Evolutionary conservation across 164 flowering plant genomes (phyloP).

Genomic region (Sextonia rubra): DNA sequence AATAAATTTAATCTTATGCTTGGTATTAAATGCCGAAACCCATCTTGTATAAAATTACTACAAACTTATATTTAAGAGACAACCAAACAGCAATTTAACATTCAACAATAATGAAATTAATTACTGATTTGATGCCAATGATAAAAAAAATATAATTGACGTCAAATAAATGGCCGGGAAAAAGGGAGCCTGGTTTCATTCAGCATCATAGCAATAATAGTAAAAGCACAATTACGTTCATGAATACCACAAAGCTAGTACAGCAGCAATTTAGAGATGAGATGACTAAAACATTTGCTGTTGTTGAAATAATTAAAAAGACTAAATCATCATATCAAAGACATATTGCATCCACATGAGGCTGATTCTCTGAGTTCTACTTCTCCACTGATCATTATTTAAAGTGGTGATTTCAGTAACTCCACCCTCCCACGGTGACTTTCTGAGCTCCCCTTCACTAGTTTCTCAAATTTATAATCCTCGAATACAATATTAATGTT

Average conservation of each 20-base stretch:
- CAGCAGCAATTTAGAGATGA: not conserved
- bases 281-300: not conserved
- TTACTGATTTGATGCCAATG: not conserved
- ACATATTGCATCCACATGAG: too few species aligned
- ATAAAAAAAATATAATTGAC: not conserved
- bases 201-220: too few species aligned
- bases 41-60: not conserved
- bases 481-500: too few species aligned
- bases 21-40: not conserved
- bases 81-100: not conserved
- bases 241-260: not conserved
- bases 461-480: too few species aligned
- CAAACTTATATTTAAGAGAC: not conserved
- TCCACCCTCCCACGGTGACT: too few species aligned
- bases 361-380: too few species aligned
- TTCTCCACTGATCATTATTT: too few species aligned
- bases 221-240: not conserved
- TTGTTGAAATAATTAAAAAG: not conserved
- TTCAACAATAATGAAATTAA: not conserved
- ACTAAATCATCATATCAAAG: too few species aligned
- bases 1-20: not conserved
- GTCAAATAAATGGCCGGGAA: not conserved
- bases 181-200: not conserved
- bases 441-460: too few species aligned
- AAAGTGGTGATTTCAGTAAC: too few species aligned